Base-by-base conservation (phyloP, 805 yeast species). In the Yamadazyma laniorum region DNA sequence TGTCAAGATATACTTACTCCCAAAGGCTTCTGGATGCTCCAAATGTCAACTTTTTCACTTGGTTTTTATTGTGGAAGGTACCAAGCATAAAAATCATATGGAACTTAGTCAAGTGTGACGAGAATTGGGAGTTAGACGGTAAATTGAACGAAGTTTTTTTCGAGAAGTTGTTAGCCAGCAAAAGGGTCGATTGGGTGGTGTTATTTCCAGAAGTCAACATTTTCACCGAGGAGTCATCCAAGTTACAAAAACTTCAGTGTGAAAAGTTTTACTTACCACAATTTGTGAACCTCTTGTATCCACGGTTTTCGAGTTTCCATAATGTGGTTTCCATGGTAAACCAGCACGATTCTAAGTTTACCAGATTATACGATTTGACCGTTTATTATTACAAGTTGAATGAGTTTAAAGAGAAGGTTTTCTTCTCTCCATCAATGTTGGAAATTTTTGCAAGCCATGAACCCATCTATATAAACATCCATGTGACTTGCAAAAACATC, bases 161-260 rank as follows among this genome's bases (percentile, higher is more conserved):
- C 42, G 55, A 57, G 6, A 50, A 56, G 15, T 50, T 71, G 15
- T 21, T 66, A 4, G 49, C 45, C n/a, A 66, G 69, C 18, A 68
- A 57, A 25, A 53, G 49, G n/a, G 67, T 65, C 18, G 73, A 76
- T 47, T 80, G 95, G 86, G 49, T 88, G 0, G 79, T 81, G 0
- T 46, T 85, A 6, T 89, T 89, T 48, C 97, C 97, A 0, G 97
- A 90, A 58, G 96, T 85, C 4, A 85, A 84, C 51, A 75, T 84
- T 6, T 74, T 77, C 57, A 75, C 80, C 0, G 65, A 72, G 8
- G 72, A 72, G 25, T 69, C 70, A 31, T 55, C 65, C 32, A 46
- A 56, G 50, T 35, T 73, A 28, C 95, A 88, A 44, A 65, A 70
- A 27, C 67, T 72, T 21, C 69, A 79, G 43, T 70, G 81, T 32